Conservation (phyloP, 164 flowering plant genomes). For the Amborella trichopoda region DNA sequence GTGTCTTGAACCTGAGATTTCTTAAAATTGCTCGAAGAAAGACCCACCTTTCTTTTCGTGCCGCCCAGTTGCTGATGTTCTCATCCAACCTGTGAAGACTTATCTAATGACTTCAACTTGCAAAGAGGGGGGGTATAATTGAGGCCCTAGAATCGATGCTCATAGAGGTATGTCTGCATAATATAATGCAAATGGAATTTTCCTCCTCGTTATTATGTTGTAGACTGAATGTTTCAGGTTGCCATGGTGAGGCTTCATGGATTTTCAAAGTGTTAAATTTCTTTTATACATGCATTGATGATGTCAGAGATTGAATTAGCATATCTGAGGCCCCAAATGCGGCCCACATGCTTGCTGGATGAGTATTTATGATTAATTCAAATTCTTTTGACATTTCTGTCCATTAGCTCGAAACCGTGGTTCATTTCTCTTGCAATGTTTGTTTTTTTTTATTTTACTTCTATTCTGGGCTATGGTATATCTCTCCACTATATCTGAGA, state of each 20-base stretch:
- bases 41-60: conserved; percentile 89
- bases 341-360: conserved; percentile 72
- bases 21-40: conserved; percentile 72
- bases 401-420: too few relatives aligned
- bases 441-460: not conserved
- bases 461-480: too few relatives aligned
- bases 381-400: too few relatives aligned
- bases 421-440: not conserved
- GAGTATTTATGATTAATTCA: conserved; percentile 73
- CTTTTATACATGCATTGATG: conserved; percentile 57
- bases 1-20: conserved; percentile 84
- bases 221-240: conserved; percentile 33
- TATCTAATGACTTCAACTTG: conserved; percentile 80
- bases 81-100: conserved; percentile 70
- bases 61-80: conserved; percentile 65
- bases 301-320: conserved; percentile 97
- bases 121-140: conserved; percentile 70
- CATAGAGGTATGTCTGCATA: conserved; percentile 42
- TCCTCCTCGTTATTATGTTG: not conserved
- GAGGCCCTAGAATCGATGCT: conserved; percentile 87
- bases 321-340: conserved; percentile 86
- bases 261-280: conserved; percentile 86
- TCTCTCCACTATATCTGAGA: too few relatives aligned
- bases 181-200: not conserved
- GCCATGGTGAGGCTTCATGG: conserved; percentile 79